Base-by-base conservation (phyloP, 495 filamentous ascomycete species). In the Talaromyces proteolyticus region DNA sequence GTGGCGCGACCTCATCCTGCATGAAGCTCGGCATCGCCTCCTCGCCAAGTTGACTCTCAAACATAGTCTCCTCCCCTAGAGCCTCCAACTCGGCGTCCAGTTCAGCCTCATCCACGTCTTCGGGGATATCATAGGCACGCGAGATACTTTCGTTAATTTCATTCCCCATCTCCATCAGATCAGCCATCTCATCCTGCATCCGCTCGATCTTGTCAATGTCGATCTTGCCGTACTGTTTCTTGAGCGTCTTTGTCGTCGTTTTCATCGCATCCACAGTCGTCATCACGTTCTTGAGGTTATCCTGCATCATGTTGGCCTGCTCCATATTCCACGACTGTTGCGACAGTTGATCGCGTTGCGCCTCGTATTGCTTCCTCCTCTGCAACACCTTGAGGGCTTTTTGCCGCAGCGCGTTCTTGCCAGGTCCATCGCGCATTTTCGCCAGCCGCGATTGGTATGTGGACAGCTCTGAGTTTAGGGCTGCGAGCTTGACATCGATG, bases 281-380 rank as follows among this genome's bases (percentile, higher is more conserved):
- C 91, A 97, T 96, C 47, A 94, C 91, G 66, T 97, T 96, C 63
- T 95, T 94, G 26, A 98, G 82, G 59, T 98, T 97, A 68, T 97
- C 93, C 70, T 93, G 91, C 94, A 98, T 97, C 78, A 94, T 95
- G 65, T 88, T 87, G 5, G 93, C 93, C 64, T 97, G 93, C 67
- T 97, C 91, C 91, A 98, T 96, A 72, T 97, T 98, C 93, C 93
- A 97, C 11, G 86, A 87, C 66, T 97, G 93, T 57, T 86, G 81
- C 67, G 94, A 89, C 48, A 97, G 84, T 69, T 98, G 91, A 56
- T 97, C 92, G 16, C 91, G 86, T 72, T 98, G 92, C 8, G 76
- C 72, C 67, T 98, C 93, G 80, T 96, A 96, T 69, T 92, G 85
- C 62, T 95, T 95, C 24, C 94, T 87, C n/a, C 90, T 87, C 68